phyloP scores from a whole-genome alignment of 352 stramenopile genomes.

The Phytophthora pisi region DNA sequence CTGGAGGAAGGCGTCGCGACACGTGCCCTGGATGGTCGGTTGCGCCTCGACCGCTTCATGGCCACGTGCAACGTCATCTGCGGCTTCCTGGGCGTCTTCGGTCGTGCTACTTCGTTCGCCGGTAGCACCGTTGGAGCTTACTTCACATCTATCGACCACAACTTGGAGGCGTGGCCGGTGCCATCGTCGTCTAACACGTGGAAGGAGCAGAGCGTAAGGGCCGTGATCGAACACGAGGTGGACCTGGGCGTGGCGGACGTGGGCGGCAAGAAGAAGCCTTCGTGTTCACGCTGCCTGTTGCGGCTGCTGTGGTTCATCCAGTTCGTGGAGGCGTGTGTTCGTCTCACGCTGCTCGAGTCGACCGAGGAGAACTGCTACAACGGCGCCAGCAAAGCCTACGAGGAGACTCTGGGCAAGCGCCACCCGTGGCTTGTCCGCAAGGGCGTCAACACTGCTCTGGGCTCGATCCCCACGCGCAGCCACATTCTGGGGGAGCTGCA shows the following conservation, averaged over 20 bases:
- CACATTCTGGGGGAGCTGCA: slow-evolving; percentile 62
- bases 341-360: slow-evolving; percentile 71
- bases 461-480: slow-evolving; percentile 64
- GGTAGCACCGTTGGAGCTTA: slow-evolving; percentile 78
- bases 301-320: slow-evolving; percentile 85
- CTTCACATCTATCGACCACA: slow-evolving; percentile 70
- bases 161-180: slow-evolving; percentile 55
- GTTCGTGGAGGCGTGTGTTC: slow-evolving; percentile 80
- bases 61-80: slow-evolving; percentile 65
- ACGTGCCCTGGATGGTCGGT: slow-evolving; percentile 39
- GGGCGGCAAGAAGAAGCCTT: slow-evolving; percentile 87
- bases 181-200: slow-evolving; percentile 39
- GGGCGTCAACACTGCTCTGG: slow-evolving; percentile 75
- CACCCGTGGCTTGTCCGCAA: slow-evolving; percentile 88
- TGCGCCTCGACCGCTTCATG: slow-evolving; percentile 63
- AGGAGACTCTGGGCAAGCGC: slow-evolving; percentile 80
- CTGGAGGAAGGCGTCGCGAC: slow-evolving; percentile 38
- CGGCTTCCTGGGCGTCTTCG: slow-evolving; percentile 77
- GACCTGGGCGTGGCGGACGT: slow-evolving; percentile 57
- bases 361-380: slow-evolving; percentile 67
- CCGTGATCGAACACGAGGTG: slow-evolving; percentile 71
- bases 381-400: slow-evolving; percentile 78
- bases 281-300: slow-evolving; percentile 70
- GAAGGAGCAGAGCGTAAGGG: slow-evolving; percentile 60
- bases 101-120: slow-evolving; percentile 80